These are phyloP conservation scores for Colletotrichum chrysophilum DNA, from an alignment of 2,329 filamentous ascomycete species.

Conservation along the genomic window DNA sequence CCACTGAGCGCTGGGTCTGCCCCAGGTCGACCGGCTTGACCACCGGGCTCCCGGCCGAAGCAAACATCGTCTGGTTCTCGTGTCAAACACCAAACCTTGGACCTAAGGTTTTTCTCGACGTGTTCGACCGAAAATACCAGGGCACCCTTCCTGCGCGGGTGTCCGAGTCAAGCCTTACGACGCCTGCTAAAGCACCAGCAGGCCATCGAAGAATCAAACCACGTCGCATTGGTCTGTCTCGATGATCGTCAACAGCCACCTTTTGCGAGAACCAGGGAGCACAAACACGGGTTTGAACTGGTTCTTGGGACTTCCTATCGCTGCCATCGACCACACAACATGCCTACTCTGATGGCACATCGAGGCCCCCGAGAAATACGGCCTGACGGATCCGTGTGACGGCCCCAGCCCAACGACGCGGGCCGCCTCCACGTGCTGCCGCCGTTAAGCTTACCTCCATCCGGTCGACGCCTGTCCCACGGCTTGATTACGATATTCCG, in stretches of 20 bases:
- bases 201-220: neutral
- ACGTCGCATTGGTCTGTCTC: neutral
- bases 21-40: neutral
- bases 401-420: neutral
- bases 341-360: neutral
- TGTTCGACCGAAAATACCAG: neutral
- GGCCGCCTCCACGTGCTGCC: neutral
- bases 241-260: neutral
- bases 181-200: neutral
- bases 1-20: neutral
- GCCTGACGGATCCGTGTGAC: neutral
- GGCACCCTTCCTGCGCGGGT: neutral
- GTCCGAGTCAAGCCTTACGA: neutral
- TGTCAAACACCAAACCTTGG: neutral
- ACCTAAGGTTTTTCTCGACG: neutral
- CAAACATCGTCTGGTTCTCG: neutral
- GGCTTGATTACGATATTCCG: neutral
- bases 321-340: neutral
- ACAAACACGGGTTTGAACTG: neutral
- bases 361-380: neutral
- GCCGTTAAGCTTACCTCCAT: neutral
- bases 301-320: neutral
- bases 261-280: neutral
- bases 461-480: neutral
- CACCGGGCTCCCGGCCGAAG: neutral